These are phyloP conservation scores for Hanseniaspora osmophila DNA, from an alignment of 805 yeast genomes.

Conservation along the genomic window DNA sequence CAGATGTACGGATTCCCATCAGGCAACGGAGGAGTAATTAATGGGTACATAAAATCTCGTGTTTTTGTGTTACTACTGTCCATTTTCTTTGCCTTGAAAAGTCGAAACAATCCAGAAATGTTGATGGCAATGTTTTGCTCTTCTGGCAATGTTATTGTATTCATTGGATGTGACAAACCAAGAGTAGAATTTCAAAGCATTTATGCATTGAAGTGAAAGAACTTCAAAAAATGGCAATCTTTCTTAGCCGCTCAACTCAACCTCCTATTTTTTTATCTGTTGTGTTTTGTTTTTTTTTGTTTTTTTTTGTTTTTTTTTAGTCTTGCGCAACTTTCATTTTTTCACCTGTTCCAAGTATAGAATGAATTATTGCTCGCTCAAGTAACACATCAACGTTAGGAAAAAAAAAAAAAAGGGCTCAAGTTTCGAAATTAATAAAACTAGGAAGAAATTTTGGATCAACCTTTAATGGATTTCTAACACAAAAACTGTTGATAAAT, in stretches of 20 bases:
- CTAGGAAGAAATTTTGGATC: constrained; percentile 1
- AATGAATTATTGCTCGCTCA: background rate
- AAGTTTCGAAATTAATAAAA: background rate
- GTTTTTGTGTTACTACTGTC: background rate
- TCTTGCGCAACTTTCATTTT: background rate
- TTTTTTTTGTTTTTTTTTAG: background rate
- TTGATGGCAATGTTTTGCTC: no score
- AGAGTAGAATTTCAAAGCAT: no score
- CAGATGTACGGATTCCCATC: constrained; percentile 51
- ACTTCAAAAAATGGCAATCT: no score
- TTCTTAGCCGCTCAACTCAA: no score
- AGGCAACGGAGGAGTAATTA: constrained; percentile 39
- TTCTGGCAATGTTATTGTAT: no score
- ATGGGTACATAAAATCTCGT: constrained; percentile 7
- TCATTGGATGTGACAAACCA: no score
- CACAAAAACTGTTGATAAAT: constrained; percentile 43
- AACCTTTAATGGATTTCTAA: constrained; percentile 1
- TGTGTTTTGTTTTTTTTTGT: constrained; percentile 1
- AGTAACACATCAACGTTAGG: background rate
- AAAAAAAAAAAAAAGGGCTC: background rate
- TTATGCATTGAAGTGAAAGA: no score
- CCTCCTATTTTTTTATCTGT: background rate
- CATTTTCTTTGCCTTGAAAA: background rate
- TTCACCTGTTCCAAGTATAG: no score
- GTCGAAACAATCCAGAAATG: no score